Evolutionary conservation across 1,284 basidiomycete genomes (phyloP).

Genomic region (Ganoderma lingzhi): DNA sequence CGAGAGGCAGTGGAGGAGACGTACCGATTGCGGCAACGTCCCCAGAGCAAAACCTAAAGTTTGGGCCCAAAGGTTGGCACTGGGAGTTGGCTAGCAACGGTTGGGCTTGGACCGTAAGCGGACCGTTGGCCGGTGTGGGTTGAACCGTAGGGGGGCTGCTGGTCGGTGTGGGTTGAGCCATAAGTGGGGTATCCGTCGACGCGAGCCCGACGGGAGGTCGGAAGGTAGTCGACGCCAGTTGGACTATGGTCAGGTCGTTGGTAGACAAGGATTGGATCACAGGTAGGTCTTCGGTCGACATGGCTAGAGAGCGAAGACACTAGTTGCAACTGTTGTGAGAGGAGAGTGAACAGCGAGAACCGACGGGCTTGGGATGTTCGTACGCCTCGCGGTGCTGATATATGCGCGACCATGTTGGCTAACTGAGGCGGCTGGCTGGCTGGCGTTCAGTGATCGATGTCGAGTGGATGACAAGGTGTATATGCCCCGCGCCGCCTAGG

Average conservation of each 20-base stretch:
- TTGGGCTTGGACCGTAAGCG: slow-evolving; percentile 4
- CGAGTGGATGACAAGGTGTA: neutral
- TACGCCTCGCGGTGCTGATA: neutral
- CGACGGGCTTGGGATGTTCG: neutral
- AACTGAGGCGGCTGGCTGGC: neutral
- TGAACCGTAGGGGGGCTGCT: neutral
- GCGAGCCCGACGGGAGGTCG: neutral
- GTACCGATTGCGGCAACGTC: slow-evolving; percentile 22
- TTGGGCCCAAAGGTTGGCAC: slow-evolving; percentile 17
- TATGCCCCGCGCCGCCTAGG: neutral
- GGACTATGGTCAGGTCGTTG: no score
- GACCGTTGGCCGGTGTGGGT: slow-evolving; percentile 7
- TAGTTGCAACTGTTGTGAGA: neutral
- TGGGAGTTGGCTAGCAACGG: slow-evolving; percentile 8
- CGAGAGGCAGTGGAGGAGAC: neutral
- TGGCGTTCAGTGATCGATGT: neutral
- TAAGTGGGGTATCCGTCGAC: slow-evolving; percentile 4
- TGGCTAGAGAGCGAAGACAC: neutral
- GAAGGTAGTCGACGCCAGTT: no score
- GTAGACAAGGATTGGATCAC: neutral
- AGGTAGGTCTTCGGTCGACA: slow-evolving; percentile 14
- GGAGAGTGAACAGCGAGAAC: neutral
- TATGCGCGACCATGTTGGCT: slow-evolving; percentile 1
- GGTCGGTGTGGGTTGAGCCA: neutral
- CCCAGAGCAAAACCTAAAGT: slow-evolving; percentile 18